Conservation (phyloP, 2,329 filamentous ascomycete genomes). For the Hortaea sp. region DNA sequence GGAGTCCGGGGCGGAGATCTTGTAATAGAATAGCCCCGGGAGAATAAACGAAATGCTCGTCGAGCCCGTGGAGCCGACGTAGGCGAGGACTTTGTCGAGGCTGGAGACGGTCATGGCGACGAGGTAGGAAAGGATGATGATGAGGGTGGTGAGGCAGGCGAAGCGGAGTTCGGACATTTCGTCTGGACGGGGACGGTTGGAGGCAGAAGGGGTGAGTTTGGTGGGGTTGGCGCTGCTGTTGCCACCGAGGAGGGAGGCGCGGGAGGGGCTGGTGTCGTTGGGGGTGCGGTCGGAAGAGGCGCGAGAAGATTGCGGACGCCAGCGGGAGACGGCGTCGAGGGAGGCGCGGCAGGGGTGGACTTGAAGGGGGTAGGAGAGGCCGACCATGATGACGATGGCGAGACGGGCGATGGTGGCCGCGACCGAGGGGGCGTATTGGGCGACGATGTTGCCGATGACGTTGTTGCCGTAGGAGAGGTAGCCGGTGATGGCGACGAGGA, state of each 20-base stretch:
- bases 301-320: conserved; percentile 43
- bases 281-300: not conserved
- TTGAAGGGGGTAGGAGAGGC: conserved; percentile 92
- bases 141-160: conserved; percentile 74
- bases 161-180: conserved; percentile 81
- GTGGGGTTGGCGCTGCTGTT: not conserved
- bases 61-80: conserved; percentile 87
- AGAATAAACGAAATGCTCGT: conserved; percentile 97
- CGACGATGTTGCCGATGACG: conserved; percentile 84
- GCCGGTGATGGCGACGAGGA: conserved; percentile 86
- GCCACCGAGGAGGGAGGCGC: conserved; percentile 13
- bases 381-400: conserved; percentile 89
- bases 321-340: conserved; percentile 85
- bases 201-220: conserved; percentile 5
- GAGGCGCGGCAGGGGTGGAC: conserved; percentile 95
- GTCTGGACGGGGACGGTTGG: conserved; percentile 24
- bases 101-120: conserved; percentile 85
- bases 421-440: conserved; percentile 72
- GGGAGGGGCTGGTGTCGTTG: conserved; percentile 1
- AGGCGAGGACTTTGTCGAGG: conserved; percentile 83
- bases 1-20: conserved; percentile 85
- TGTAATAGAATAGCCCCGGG: conserved; percentile 95
- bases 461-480: conserved; percentile 92
- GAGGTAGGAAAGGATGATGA: conserved; percentile 75
- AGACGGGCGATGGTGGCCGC: conserved; percentile 87